Evolutionary conservation across 176 grass and related monocot species (phyloP), one percentile per base, ranked within the genome.

Genomic region (Lolium rigidum): DNA sequence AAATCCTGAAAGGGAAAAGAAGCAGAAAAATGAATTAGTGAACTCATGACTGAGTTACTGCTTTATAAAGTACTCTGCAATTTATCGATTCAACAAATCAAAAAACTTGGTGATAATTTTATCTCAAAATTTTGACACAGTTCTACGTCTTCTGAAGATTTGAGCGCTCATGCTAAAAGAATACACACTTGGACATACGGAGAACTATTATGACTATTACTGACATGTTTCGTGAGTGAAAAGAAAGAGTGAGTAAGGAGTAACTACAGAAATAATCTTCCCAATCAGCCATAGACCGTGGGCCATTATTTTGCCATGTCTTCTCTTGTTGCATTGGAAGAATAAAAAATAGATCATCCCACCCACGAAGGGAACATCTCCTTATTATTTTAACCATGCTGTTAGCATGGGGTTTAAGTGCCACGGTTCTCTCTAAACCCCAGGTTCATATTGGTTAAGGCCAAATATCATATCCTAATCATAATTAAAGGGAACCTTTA

Each of bases 301-400:
- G 13, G 37, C 66, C 38, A 51, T 69, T 80, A 84, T 70, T 81
- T 80, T 52, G 20, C 69, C 68, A 50, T 76, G 56, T 52, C 60
- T 87, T 84, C 52, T 15, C 9, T 52, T 76, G 12, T 25, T 85
- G 77, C 77, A 16, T 81, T 44, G 61, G 82, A 70, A 63, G 50
- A 88, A 91, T 88, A 85, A 22, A 88, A 38, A 88, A 81, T n/a
- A 57, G 63, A 78, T 78, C 77, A 63, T 77, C 77, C 52, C 77
- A 85, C 82, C 90, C 90, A 88, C 77, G 77, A 91, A 85, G 90
- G 89, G 77, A 88, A 88, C 90, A 91, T 85, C 82, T 61, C 71
- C 2, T 50, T 37, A 72, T 65, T 91, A 91, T 77, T 84, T 91
- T 91, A 87, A 61, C 9, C 81, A 35, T 22, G 28, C 4, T 26